Base-by-base conservation (phyloP, 352 stramenopile species). In the Thalassiosira livingstoniorum region DNA sequence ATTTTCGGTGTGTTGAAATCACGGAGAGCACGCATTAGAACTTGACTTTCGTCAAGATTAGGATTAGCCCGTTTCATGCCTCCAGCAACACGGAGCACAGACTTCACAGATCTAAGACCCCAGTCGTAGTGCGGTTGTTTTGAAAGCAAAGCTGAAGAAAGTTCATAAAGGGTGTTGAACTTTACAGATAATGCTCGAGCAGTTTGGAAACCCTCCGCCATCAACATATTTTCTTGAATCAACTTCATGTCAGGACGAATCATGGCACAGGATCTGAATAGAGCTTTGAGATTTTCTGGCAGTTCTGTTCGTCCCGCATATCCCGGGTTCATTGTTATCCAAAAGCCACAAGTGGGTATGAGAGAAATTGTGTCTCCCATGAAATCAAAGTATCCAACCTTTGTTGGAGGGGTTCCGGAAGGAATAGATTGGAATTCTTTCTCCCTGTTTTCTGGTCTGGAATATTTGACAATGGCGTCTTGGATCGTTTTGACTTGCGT, bases 401-500 rank as follows among this genome's bases (percentile, higher is more conserved):
- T 96, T 11, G 96, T 92, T 0, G 97, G 97, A 0, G 97, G 97
- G 2, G 97, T 98, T 2, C 97, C 97, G 13, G 95, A 95, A 7
- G 96, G 96, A 21, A 97, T 69, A 42, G 94, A 91, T 78, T 98
- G 96, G 75, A 98, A 99, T 90, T 99, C 97, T 53, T 93, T 82
- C 25, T 98, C 96, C 54, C 97, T 94, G 79, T 99, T 99, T 42
- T 93, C 90, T 3, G 97, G 96, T 25, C 98, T 93, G n/a, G 96
- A 96, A 75, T 89, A 96, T 83, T 95, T 95, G 51, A 96, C 90
- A 69, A 96, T 95, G 57, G 96, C 96, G 85, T 99, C 97, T 72
- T 99, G 90, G 29, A 99, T 96, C 0, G 96, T 98, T 79, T 99
- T 98, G n/a, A 99, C 96, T 73, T 99, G 97, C 1, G 96, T 98